phyloP scores from a whole-genome alignment of 2,329 filamentous ascomycete genomes.

The Phoma sp. region DNA sequence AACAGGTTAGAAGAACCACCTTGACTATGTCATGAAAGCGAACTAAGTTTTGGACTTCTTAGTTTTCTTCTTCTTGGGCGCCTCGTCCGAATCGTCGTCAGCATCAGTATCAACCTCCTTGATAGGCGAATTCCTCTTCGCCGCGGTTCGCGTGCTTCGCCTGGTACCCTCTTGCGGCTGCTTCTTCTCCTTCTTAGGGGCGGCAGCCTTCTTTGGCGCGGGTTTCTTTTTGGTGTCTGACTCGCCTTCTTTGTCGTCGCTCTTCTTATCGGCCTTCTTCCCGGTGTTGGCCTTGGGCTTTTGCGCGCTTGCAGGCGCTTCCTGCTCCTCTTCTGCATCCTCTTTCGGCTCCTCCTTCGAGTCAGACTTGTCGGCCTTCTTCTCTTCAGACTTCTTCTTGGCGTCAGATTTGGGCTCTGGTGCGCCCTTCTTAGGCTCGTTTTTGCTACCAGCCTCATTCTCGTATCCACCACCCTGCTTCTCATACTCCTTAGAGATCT shows the following conservation, averaged over 20 bases:
- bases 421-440: constrained; percentile 52
- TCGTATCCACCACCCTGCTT: constrained; percentile 49
- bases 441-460: constrained; percentile 51
- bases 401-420: constrained; percentile 44
- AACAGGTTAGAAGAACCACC: neutral
- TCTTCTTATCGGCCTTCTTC: constrained; percentile 23
- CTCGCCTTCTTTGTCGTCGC: constrained; percentile 7
- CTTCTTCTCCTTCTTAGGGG: constrained; percentile 24
- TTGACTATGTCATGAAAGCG: neutral
- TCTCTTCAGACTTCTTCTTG: constrained; percentile 21
- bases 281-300: constrained; percentile 31
- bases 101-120: constrained; percentile 25
- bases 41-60: constrained; percentile 20
- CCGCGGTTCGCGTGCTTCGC: constrained; percentile 24
- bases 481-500: constrained; percentile 53
- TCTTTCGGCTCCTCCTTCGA: constrained; percentile 28
- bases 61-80: constrained; percentile 29
- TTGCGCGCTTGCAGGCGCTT: constrained; percentile 25
- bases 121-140: constrained; percentile 26
- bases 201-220: constrained; percentile 23
- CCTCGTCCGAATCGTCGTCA: constrained; percentile 21
- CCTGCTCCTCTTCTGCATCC: constrained; percentile 22
- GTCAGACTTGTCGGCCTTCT: constrained; percentile 34
- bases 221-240: constrained; percentile 30
- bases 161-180: constrained; percentile 29